These are phyloP conservation scores for Sugiyamaella smithiae DNA, from an alignment of 805 yeast species.

Conservation along the genomic window DNA sequence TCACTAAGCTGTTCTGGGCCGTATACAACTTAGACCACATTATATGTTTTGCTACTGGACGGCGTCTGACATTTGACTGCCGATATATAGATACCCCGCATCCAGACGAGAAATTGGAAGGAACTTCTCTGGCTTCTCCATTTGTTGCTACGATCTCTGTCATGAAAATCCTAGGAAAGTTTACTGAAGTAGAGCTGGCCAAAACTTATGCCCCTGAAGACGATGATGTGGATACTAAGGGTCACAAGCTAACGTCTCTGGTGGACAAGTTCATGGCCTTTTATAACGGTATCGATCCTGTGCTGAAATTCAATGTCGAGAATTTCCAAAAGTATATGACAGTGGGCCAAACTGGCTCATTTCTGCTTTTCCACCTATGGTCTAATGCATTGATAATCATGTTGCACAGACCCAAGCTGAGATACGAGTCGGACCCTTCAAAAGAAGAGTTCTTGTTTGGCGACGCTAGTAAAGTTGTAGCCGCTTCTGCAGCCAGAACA, in stretches of 20 bases:
- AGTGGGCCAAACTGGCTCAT: background rate
- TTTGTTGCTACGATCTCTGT: background rate
- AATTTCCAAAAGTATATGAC: conserved; percentile 5
- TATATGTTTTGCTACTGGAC: conserved; percentile 10
- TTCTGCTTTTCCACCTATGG: conserved; percentile 8
- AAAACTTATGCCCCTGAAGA: background rate
- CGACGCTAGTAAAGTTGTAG: background rate
- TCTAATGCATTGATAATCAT: conserved; percentile 6
- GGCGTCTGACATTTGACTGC: conserved; percentile 1
- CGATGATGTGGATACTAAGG: background rate
- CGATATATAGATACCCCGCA: conserved; percentile 6
- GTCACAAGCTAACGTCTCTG: background rate
- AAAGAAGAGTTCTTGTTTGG: conserved; percentile 1
- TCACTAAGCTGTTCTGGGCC: conserved; percentile 5
- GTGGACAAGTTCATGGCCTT: background rate
- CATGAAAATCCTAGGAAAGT: background rate
- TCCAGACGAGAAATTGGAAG: background rate
- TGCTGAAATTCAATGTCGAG: conserved; percentile 7
- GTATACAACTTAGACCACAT: conserved; percentile 7
- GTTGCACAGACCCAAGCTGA: conserved; percentile 5
- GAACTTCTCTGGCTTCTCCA: background rate
- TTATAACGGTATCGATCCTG: conserved; percentile 1
- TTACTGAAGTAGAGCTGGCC: background rate
- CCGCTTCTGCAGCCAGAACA: conserved; percentile 10
- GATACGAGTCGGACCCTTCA: background rate